These are phyloP conservation scores for Penicillium taxi DNA, from an alignment of 495 filamentous ascomycete genomes.

Conservation along the genomic window DNA sequence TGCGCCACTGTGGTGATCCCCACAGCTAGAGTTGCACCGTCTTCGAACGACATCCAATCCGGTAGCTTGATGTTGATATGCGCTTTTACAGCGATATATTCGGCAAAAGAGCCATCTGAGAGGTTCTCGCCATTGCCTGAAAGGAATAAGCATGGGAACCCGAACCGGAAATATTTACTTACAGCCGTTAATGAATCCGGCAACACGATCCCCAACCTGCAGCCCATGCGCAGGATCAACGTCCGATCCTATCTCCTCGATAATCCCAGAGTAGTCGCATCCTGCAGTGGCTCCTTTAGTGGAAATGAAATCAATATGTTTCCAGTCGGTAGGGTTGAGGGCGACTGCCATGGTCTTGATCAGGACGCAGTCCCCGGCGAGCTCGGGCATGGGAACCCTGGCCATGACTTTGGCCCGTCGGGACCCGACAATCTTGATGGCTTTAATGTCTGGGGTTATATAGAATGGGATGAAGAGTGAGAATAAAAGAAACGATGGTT, in stretches of 20 bases:
- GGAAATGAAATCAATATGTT: conserved; percentile 33
- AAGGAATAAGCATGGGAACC: too few species aligned
- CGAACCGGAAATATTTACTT: conserved; percentile 15
- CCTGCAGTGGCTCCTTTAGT: conserved; percentile 35
- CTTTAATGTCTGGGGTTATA: too few species aligned
- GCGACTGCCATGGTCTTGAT: conserved; percentile 39
- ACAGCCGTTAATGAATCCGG: conserved; percentile 17
- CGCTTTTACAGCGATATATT: conserved; percentile 38
- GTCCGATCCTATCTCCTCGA: conserved; percentile 31
- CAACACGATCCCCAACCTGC: conserved; percentile 17
- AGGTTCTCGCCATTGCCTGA: conserved; percentile 35
- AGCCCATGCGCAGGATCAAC: conserved; percentile 20
- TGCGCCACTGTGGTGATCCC: conserved; percentile 32
- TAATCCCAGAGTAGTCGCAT: conserved; percentile 46
- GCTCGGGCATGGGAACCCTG: conserved; percentile 19
- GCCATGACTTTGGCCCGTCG: conserved; percentile 10
- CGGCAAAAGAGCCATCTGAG: conserved; percentile 40
- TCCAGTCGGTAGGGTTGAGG: conserved; percentile 51
- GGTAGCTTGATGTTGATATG: conserved; percentile 38
- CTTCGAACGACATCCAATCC: conserved; percentile 40
- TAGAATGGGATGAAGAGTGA: too few species aligned
- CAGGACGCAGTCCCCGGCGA: conserved; percentile 36
- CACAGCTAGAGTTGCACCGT: conserved; percentile 44
- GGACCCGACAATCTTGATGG: conserved; percentile 9
- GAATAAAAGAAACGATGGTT: too few species aligned